Evolutionary conservation across 805 yeast species (phyloP).

Genomic region (Candida rishiriensis): DNA sequence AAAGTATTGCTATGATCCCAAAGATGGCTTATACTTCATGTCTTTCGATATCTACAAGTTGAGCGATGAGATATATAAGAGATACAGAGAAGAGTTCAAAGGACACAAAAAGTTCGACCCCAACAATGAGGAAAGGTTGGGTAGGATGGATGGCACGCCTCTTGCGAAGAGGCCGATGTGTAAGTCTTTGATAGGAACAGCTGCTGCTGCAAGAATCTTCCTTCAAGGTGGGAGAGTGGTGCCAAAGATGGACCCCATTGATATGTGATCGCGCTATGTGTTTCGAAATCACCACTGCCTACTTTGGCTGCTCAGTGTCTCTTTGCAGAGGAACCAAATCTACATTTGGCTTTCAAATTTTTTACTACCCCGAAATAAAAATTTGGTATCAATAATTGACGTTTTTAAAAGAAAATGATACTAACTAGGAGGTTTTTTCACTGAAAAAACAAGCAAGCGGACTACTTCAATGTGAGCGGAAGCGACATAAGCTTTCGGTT

Average conservation of each 20-base stretch:
- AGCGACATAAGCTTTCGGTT: neutral
- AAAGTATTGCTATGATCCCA: slow-evolving; percentile 51
- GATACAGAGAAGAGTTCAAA: slow-evolving; percentile 51
- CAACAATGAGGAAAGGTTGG: slow-evolving; percentile 47
- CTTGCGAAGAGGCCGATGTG: slow-evolving; percentile 31
- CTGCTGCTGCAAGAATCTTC: slow-evolving; percentile 65
- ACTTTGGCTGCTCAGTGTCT: too few species aligned
- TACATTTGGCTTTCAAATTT: too few species aligned
- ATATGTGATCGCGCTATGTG: neutral
- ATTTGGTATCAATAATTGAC: too few species aligned
- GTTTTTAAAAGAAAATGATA: too few species aligned
- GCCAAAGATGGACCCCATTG: slow-evolving; percentile 31
- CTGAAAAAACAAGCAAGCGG: neutral
- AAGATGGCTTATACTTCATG: slow-evolving; percentile 57
- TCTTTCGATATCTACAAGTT: slow-evolving; percentile 55
- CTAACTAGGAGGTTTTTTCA: too few species aligned
- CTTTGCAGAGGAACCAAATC: too few species aligned
- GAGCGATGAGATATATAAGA: slow-evolving; percentile 44
- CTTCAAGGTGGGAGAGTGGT: slow-evolving; percentile 61
- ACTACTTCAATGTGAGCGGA: neutral
- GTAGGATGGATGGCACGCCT: slow-evolving; percentile 31
- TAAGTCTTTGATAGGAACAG: slow-evolving; percentile 52
- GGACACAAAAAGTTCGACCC: slow-evolving; percentile 47
- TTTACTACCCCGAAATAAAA: too few species aligned
- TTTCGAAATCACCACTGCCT: neutral